Conservation (phyloP, 495 filamentous ascomycete species). For the Cudoniella acicularis region DNA sequence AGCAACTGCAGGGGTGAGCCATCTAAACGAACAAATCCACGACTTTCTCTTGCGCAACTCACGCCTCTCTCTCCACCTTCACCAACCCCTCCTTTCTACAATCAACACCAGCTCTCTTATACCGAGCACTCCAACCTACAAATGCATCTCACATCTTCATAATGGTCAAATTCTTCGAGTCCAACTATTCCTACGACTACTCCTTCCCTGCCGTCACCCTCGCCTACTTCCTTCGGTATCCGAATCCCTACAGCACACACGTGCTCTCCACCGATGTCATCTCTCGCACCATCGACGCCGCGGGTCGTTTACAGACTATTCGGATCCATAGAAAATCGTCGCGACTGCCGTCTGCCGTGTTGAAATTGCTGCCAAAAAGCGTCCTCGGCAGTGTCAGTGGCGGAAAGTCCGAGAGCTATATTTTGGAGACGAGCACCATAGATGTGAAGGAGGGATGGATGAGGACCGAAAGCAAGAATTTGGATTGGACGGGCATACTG, state of each 20-base stretch:
- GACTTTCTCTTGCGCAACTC: background rate
- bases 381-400: constrained; percentile 66
- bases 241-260: constrained; percentile 93
- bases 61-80: background rate
- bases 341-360: constrained; percentile 75
- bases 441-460: constrained; percentile 89
- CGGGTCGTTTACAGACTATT: constrained; percentile 79
- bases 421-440: constrained; percentile 86
- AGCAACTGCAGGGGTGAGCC: background rate
- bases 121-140: background rate
- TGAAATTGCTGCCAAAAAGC: constrained; percentile 73
- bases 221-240: constrained; percentile 98
- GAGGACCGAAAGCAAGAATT: constrained; percentile 76
- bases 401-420: constrained; percentile 68
- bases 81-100: background rate
- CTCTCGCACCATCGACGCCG: constrained; percentile 73
- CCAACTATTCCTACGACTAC: constrained; percentile 84
- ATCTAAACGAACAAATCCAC: constrained; percentile 5
- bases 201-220: constrained; percentile 86
- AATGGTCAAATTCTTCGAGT: constrained; percentile 88
- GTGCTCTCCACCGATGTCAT: constrained; percentile 97
- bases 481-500: constrained; percentile 88
- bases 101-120: background rate
- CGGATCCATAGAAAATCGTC: constrained; percentile 93
- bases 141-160: constrained; percentile 14